phyloP scores from a whole-genome alignment of 2,329 filamentous ascomycete genomes.

The Arthrinium phaeospermum region DNA sequence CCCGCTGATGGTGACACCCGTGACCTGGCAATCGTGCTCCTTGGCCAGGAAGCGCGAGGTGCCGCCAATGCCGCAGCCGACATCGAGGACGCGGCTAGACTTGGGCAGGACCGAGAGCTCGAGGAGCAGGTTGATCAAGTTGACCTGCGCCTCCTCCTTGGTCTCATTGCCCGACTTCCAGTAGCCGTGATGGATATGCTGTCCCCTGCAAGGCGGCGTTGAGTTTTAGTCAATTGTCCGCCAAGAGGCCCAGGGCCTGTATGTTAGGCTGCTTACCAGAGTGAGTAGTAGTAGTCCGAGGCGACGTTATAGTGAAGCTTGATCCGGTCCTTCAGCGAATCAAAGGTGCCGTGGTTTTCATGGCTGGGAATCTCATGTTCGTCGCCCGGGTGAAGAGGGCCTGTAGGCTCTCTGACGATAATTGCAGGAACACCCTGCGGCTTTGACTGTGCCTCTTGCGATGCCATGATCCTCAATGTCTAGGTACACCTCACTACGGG shows the following conservation, averaged over 20 bases:
- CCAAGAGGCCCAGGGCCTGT: neutral
- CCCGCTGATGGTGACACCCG: constrained; percentile 64
- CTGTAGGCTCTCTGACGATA: neutral
- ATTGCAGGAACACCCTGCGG: neutral
- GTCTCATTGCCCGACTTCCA: constrained; percentile 56
- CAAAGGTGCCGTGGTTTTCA: constrained; percentile 34
- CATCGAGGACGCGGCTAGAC: constrained; percentile 57
- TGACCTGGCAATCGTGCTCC: constrained; percentile 57
- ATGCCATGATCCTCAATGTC: neutral
- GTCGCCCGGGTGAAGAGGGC: constrained; percentile 34
- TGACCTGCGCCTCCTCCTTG: constrained; percentile 63
- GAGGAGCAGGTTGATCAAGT: constrained; percentile 61
- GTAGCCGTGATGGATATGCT: constrained; percentile 69
- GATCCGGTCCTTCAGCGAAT: constrained; percentile 60
- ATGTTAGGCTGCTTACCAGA: constrained; percentile 55
- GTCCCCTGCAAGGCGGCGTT: constrained; percentile 51
- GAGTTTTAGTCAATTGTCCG: neutral
- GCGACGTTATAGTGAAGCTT: constrained; percentile 66
- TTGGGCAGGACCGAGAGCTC: constrained; percentile 48
- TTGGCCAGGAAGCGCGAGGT: constrained; percentile 62
- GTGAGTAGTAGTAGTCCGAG: constrained; percentile 65
- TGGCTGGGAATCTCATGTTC: constrained; percentile 35
- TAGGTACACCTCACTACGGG: neutral
- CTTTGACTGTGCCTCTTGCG: neutral
- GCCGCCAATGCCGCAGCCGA: constrained; percentile 66